Percentiles rank a stretch among this genome's conserved stretches.
phyloP scores from a whole-genome alignment of 192 early-diverging fungal genomes.

The Podochytrium sp. region DNA sequence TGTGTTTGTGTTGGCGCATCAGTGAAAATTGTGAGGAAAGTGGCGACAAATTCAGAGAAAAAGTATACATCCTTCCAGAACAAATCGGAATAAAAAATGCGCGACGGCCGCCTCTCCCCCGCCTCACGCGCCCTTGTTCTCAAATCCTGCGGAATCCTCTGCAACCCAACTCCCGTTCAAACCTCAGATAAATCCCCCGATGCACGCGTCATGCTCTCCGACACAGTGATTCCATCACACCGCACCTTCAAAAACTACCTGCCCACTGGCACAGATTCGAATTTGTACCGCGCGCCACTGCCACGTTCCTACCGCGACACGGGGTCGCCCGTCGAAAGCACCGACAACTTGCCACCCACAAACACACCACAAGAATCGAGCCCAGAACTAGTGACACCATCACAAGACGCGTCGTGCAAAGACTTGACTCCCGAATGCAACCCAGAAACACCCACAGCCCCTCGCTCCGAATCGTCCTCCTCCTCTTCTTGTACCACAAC shows the following conservation, averaged over 20 bases:
- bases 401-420: no score
- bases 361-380: no score
- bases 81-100: constrained; percentile 22
- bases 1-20: no score
- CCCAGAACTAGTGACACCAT: no score
- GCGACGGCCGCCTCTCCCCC: constrained; percentile 24
- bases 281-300: constrained; percentile 10
- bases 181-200: background rate
- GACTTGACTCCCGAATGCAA: no score
- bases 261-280: constrained; percentile 5
- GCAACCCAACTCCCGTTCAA: background rate
- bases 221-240: constrained; percentile 14
- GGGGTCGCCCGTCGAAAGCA: background rate
- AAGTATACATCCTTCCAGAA: no score
- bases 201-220: constrained; percentile 19
- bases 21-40: no score
- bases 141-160: background rate
- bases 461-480: no score
- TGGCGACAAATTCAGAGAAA: no score
- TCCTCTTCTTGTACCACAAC: no score
- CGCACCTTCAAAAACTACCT: constrained; percentile 32
- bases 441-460: no score
- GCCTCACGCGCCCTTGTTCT: constrained; percentile 26
- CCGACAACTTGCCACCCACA: background rate
- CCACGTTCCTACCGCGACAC: background rate